A percentile compares a stretch with the other conserved stretches of the same genome.
These are phyloP conservation scores for Paraleonurus japonicus DNA, from an alignment of 257 asterid genomes.

Conservation along the genomic window DNA sequence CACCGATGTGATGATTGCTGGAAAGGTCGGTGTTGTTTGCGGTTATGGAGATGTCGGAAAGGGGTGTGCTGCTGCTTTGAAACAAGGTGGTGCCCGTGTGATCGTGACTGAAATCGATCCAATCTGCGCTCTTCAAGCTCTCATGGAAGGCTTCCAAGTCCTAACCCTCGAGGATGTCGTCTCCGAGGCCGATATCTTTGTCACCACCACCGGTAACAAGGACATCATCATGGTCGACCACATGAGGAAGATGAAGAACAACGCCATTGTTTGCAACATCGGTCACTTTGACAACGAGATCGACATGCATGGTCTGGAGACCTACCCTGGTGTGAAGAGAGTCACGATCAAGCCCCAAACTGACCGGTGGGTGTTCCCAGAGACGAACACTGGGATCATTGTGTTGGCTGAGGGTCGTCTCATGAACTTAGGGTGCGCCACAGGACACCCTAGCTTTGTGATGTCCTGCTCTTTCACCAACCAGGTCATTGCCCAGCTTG, in stretches of 20 bases:
- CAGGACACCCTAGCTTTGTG: conserved; percentile 34
- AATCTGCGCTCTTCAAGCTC: conserved; percentile 34
- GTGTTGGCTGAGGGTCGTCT: conserved; percentile 33
- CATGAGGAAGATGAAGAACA: conserved; percentile 38
- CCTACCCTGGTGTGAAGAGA: conserved; percentile 33
- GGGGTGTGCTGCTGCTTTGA: conserved; percentile 31
- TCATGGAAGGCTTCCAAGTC: conserved; percentile 36
- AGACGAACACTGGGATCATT: conserved; percentile 26
- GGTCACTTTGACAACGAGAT: conserved; percentile 40
- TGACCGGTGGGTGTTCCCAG: conserved; percentile 32
- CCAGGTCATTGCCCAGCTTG: conserved; percentile 34
- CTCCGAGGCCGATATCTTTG: conserved; percentile 33
- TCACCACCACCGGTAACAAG: conserved; percentile 39
- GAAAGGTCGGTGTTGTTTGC: conserved; percentile 35
- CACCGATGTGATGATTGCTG: conserved; percentile 37
- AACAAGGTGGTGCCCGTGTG: conserved; percentile 37
- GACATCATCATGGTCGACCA: conserved; percentile 36
- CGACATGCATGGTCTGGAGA: conserved; percentile 36
- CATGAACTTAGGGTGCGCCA: conserved; percentile 36
- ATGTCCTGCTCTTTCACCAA: conserved; percentile 39
- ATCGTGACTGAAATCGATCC: conserved; percentile 36
- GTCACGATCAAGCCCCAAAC: conserved; percentile 38
- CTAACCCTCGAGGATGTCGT: conserved; percentile 29
- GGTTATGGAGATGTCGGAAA: conserved; percentile 37
- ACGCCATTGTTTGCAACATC: conserved; percentile 35